Base-by-base conservation (phyloP, 495 filamentous ascomycete species). In the Daldinia loculata region DNA sequence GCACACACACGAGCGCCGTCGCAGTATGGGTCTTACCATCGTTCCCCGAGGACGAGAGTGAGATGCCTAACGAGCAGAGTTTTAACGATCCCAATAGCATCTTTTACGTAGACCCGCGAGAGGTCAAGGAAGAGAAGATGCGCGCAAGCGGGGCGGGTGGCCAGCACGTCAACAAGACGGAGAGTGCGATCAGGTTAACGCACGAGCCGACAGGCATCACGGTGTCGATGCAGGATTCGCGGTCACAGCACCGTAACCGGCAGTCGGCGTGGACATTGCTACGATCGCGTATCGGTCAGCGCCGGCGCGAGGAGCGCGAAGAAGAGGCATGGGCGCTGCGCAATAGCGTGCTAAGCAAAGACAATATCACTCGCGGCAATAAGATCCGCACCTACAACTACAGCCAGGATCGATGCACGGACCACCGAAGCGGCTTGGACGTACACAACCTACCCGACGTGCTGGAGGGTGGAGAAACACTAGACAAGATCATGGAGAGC, bases 111-210 rank as follows among this genome's bases (percentile, higher is more conserved):
- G 89, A 95, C 79, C 88, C 92, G 9, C 86, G 89, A 68, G 95
- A 98, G 66, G 96, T 99, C 38, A 85, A 89, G 43, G 85, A 87
- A 8, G 96, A 99, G 74, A 91, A 92, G 71, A 97, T 98, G 94
- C 88, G 94, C 30, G 93, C 95, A 0, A 84, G 91, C 56, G 95
- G 95, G 30, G 94, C 95, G 2, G 95, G 95, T 17, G 95, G 95
- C 6, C 95, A 99, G 81, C 96, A 98, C 77, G 95, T 99, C 76
- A 99, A 99, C 79, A 98, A 92, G 69, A 99, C 95, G 2, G 96
- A 98, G 79, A 97, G 93, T 36, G 95, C 95, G 17, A 92, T 99
- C 67, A 90, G 95, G 17, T 83, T 99, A 61, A 97, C 94, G 11
- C 96, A 99, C 85, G 84, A 93, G 12, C 96, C 95, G 9, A 97